Evolutionary conservation across 306 rosid species (phyloP), one percentile per base, ranked within the genome.

Genomic region (Sindora glabra): DNA sequence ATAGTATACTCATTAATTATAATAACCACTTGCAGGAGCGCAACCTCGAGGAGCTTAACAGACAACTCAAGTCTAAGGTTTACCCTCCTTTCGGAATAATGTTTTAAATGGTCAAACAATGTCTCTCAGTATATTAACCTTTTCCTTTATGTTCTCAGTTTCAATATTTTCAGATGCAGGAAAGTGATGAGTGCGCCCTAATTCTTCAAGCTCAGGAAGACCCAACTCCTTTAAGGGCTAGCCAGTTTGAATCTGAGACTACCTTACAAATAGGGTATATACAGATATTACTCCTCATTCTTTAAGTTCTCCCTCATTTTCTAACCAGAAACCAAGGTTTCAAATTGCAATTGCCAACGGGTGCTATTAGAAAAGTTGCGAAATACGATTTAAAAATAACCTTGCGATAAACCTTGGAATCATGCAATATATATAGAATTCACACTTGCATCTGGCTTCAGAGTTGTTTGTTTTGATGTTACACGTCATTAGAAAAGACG

Each of bases 61-160:
- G 71, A 24, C 56, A 82, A 33, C 82, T 90, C 59, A 56, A 67
- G 47, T 73, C 76, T 7, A 76, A 90, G 97, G 97, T 86, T 65
- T 55, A 23, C 11, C 34, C 16, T 48, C 46, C n/a, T 34, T 59
- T 51, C 18, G 48, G 4, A 59, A 0, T 0, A 44, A 50, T 17
- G 30, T 3, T 42, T 2, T 38, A 42, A 25, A 58, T 10, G 41
- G 14, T n/a, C 13, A 10, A 38, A 11, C 34, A 46, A 33, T 44
- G n/a, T n/a, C n/a, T 46, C 23, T 12, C 7, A 26, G 30, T 26
- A 12, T 2, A 42, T 16, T n/a, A n/a, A n/a, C n/a, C n/a, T n/a
- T n/a, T n/a, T n/a, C n/a, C n/a, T n/a, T n/a, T n/a, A n/a, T n/a
- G n/a, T n/a, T n/a, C 15, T 32, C 18, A 17, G 5, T 27, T 19